A percentile compares a stretch with the other conserved stretches of the same genome.
phyloP scores from a whole-genome alignment of 768 basidiomycete species.

The Mycena epipterygia region DNA sequence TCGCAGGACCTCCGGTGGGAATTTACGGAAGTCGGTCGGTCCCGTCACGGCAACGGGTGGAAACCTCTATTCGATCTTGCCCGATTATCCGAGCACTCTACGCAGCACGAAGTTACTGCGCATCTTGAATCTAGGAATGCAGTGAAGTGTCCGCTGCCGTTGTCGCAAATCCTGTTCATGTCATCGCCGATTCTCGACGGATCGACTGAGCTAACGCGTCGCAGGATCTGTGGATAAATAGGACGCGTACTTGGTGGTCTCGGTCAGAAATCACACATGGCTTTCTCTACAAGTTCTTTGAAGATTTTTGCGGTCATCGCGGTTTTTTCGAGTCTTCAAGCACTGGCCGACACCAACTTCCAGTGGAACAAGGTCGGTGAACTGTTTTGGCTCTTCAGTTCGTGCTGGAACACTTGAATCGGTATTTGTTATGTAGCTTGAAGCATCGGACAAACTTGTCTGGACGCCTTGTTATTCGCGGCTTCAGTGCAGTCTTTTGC shows the following conservation, averaged over 20 bases:
- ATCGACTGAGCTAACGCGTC: background rate
- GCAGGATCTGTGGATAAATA: background rate
- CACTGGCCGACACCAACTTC: background rate
- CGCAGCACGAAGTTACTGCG: too few relatives aligned
- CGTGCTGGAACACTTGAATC: background rate
- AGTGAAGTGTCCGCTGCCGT: too few relatives aligned
- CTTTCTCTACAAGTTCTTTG: background rate
- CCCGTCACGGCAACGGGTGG: too few relatives aligned
- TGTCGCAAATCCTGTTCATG: background rate
- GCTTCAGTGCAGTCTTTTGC: constrained; percentile 20
- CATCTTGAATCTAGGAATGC: too few relatives aligned
- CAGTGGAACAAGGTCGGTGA: background rate
- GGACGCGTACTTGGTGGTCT: background rate
- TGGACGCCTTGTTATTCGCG: constrained; percentile 17
- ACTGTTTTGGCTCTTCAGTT: too few relatives aligned
- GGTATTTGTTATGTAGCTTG: background rate
- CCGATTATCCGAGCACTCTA: too few relatives aligned
- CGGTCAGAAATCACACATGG: background rate
- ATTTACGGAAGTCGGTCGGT: too few relatives aligned
- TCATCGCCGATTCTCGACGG: background rate
- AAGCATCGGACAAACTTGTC: background rate
- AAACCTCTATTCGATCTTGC: too few relatives aligned
- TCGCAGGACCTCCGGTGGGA: too few relatives aligned
- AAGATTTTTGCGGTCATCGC: background rate
- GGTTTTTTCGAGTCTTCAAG: background rate